Base-by-base conservation (phyloP, 2,329 filamentous ascomycete species). In the Aspergillus proliferans region DNA sequence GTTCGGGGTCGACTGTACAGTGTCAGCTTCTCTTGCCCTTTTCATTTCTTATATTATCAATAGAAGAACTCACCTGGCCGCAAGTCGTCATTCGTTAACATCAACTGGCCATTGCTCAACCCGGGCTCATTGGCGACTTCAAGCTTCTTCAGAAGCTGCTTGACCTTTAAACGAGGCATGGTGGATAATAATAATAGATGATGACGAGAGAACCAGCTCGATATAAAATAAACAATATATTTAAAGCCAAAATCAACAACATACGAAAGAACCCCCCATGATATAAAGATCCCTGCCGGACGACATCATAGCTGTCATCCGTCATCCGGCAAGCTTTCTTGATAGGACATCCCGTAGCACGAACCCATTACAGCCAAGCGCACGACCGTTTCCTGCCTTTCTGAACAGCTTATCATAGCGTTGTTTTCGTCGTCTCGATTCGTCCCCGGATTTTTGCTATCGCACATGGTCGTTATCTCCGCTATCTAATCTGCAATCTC, bases 51-150 rank as follows among this genome's bases (percentile, higher is more conserved):
- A 4, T 5, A 4, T 12, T 10, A 7, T 30, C 26, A 30, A 10
- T 4, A 30, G 10, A 30, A 30, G 10, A 30, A 30, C 62, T 62
- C 60, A 77, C 75, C 76, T 64, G 78, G 77, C 57, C 88, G 90
- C 55, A 93, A 76, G 70, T 93, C 88, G 66, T 88, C 72, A 68
- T 95, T 95, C 57, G 83, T 87, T 65, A 96, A 79, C 85, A 95
- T 90, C 58, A 94, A 76, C 74, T 95, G 88, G 14, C 84, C 80
- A 47, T 79, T 84, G 6, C 84, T 87, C 61, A 96, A 78, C 42
- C 88, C 88, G 1, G 85, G 81, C 69, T 95, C 90, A 47, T 80
- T 73, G 48, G 86, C 78, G 50, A 93, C 87, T 42, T 86, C 83
- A 49, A 91, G 65, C 74, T 82, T 90, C 57, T 76, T 61, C 43